Evolutionary conservation across 108 stramenopile genomes (phyloP), one percentile per base, ranked within the genome.

Genomic region (Parmales sp.): DNA sequence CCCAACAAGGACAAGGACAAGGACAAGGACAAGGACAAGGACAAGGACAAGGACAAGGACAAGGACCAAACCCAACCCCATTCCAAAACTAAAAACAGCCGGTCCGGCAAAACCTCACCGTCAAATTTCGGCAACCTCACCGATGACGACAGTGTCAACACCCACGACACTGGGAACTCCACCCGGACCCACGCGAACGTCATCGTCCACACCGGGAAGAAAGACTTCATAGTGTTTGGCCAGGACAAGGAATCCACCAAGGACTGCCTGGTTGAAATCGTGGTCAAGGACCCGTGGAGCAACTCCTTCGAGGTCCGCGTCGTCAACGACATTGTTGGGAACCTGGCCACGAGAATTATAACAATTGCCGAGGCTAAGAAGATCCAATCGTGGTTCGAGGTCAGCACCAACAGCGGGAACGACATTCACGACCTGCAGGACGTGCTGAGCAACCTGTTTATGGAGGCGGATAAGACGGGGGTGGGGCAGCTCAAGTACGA

Each of bases 401-500:
- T 19, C 25, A 66, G 29, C 43, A 23, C 8, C 65, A 29, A 45
- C 20, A 18, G 23, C 11, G 29, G 20, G 2, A 6, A 34, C 18
- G 66, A 67, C 45, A 34, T 45, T 9, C 18, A 19, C 9, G 66
- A 46, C 20, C 28, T 67, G 16, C 22, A 18, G 4, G 66, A 67
- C 31, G 31, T 67, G 25, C 45, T 67, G 29, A 7, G 11, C 45
- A 7, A 16, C 4, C 43, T 67, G 25, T 67, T 67, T 31, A 3
- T 34, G 45, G 66, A 67, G 9, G 44, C 44, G 2, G 66, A 67
- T n/a, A 11, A 36, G 11, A 3, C 26, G 7, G 66, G 45, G 16
- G 48, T 13, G 36, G 73, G 73, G 5, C 69, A n/a, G 51, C 66
- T 80, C 26, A 68, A 74, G 26, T 39, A 43, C 34, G 74, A 75